Conservation (phyloP, 2,329 filamentous ascomycete genomes). For the Ascochyta rabiei region DNA sequence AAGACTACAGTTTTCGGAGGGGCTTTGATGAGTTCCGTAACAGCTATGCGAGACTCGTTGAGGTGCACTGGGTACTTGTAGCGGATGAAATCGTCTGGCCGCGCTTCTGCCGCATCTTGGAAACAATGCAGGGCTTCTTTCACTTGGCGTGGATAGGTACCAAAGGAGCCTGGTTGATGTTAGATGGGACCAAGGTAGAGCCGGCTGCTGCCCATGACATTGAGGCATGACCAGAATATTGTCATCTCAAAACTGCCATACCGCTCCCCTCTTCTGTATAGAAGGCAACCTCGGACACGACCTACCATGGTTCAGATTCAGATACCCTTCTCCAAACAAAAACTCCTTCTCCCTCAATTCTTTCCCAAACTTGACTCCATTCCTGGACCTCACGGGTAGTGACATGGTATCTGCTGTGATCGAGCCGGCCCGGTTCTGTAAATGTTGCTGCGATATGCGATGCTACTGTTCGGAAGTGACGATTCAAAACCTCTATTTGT, state of each 20-base stretch:
- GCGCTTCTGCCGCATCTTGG: slow-evolving; percentile 69
- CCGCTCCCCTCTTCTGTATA: no score
- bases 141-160: slow-evolving; percentile 71
- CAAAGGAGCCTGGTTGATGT: slow-evolving; percentile 69
- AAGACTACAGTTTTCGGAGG: slow-evolving; percentile 73
- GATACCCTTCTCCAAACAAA: slow-evolving; percentile 69
- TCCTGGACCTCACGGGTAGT: slow-evolving; percentile 25
- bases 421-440: slow-evolving; percentile 1
- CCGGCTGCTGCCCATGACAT: background rate
- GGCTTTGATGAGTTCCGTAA: slow-evolving; percentile 67
- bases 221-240: background rate
- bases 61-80: slow-evolving; percentile 69
- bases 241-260: background rate
- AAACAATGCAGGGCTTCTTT: slow-evolving; percentile 65
- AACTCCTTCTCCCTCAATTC: slow-evolving; percentile 67
- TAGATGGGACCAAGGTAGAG: background rate
- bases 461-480: background rate
- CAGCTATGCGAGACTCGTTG: slow-evolving; percentile 66
- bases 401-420: background rate
- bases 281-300: background rate
- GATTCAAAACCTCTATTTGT: background rate
- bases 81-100: slow-evolving; percentile 78
- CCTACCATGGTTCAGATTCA: slow-evolving; percentile 79
- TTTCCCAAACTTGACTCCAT: slow-evolving; percentile 55
- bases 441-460: background rate